Base-by-base conservation (phyloP, 805 yeast species). In the Teunomyces barrocoloradensis region DNA sequence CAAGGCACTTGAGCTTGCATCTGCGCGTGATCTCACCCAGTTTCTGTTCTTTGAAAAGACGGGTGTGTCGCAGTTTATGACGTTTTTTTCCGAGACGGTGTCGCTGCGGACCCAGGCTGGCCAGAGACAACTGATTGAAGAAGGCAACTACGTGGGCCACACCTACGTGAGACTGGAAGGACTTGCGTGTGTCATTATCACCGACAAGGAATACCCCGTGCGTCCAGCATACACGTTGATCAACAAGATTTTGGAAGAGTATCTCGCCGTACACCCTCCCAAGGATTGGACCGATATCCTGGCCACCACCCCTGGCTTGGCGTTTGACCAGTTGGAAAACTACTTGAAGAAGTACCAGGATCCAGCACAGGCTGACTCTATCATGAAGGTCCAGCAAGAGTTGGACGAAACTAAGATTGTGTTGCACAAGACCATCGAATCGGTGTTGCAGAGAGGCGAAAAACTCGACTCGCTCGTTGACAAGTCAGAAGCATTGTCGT, bases 371-470 rank as follows among this genome's bases (percentile, higher is more conserved):
- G 98, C 98, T 0, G 99, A 94, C 66, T 86, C 97, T 9, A 83
- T 94, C 53, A 85, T 94, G 96, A 87, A 86, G 66, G 99, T 94
- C 18, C 99, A 94, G 74, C 96, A 90, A 64, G 99, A 94, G 69
- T 80, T 94, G 59, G 99, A 94, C 68, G 99, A 94, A 64, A 94
- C 99, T 32, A 94, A 94, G 75, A 89, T 92, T 58, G 96, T 91
- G 35, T 76, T 94, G 60, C 98, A 94, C 71, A 91, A 92, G 72
- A 90, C 97, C 41, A 92, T 94, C 56, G 97, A 94, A 69, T 79
- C 86, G 52, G 97, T 94, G 6, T 78, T 94, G 64, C 95, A 89
- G 68, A 82, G 99, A 66, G 99, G 99, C 44, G 99, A 94, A 69
- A 90, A 90, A 61, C 80, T 94, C 60, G 99, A 94, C 64, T 79